Evolutionary conservation across 2,329 filamentous ascomycete genomes (phyloP).

Genomic region (Penicillium sp.): DNA sequence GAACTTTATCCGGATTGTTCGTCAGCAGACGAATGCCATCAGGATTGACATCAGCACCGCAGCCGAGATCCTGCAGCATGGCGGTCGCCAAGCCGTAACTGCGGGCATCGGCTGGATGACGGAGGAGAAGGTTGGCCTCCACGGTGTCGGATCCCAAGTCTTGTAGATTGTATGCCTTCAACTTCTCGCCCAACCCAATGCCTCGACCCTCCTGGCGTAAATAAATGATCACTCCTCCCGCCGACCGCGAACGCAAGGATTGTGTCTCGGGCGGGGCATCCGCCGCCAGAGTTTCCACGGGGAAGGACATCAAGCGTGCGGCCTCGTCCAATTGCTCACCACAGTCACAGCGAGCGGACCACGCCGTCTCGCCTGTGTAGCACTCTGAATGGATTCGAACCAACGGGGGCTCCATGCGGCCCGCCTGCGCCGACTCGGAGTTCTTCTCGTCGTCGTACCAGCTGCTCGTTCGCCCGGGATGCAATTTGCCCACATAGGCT

Average conservation of each 20-base stretch:
- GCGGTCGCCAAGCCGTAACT: constrained; percentile 96
- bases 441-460: constrained; percentile 48
- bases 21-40: constrained; percentile 69
- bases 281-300: constrained; percentile 31
- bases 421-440: constrained; percentile 11
- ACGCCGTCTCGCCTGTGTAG: constrained; percentile 97
- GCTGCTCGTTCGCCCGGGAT: constrained; percentile 74
- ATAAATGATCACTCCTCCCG: constrained; percentile 89
- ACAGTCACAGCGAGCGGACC: constrained; percentile 96
- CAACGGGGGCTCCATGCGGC: constrained; percentile 52
- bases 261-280: constrained; percentile 23
- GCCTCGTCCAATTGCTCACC: constrained; percentile 97
- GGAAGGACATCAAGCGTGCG: constrained; percentile 81
- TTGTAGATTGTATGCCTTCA: constrained; percentile 97
- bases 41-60: constrained; percentile 57
- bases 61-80: constrained; percentile 80
- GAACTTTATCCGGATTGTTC: constrained; percentile 96
- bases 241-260: constrained; percentile 45
- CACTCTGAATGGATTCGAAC: constrained; percentile 97
- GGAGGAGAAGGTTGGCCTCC: constrained; percentile 82
- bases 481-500: constrained; percentile 82
- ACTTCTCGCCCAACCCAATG: constrained; percentile 88
- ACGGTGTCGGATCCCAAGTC: constrained; percentile 97
- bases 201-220: constrained; percentile 92
- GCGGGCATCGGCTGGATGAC: constrained; percentile 89